These are phyloP conservation scores for Cylindrodendrum hubeiense DNA, from an alignment of 2,329 filamentous ascomycete genomes.

Conservation along the genomic window DNA sequence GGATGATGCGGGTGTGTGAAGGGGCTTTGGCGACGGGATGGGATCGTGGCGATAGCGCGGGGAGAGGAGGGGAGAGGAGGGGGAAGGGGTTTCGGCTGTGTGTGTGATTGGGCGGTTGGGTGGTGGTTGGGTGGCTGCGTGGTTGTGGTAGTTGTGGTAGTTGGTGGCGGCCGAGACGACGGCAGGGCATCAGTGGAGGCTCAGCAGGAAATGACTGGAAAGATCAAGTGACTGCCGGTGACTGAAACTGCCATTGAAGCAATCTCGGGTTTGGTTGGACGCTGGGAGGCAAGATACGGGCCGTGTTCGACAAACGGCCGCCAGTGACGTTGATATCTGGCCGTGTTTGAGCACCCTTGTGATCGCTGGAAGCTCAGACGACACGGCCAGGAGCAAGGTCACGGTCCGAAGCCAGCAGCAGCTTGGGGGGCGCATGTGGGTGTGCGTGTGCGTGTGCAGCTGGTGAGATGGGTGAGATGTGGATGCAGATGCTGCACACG, in stretches of 20 bases:
- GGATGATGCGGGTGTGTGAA: slow-evolving; percentile 13
- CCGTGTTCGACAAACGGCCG: slow-evolving; percentile 3
- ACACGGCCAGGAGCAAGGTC: background rate
- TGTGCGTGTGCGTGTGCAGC: slow-evolving; percentile 3
- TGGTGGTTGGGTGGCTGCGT: too few relatives aligned
- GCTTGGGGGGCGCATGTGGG: slow-evolving; percentile 1
- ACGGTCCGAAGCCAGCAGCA: background rate
- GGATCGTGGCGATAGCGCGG: slow-evolving; percentile 21
- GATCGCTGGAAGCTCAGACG: background rate
- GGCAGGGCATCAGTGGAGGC: slow-evolving; percentile 7
- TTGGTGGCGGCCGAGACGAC: slow-evolving; percentile 16
- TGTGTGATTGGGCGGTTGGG: slow-evolving; percentile 9
- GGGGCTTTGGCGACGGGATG: slow-evolving; percentile 16
- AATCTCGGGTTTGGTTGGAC: slow-evolving; percentile 5
- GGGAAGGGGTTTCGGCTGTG: background rate
- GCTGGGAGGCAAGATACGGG: background rate
- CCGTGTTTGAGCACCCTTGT: slow-evolving; percentile 3
- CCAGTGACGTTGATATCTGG: background rate
- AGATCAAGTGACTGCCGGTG: slow-evolving; percentile 20
- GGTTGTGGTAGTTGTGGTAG: too few relatives aligned
- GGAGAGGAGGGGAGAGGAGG: background rate
- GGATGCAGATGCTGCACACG: slow-evolving; percentile 3
- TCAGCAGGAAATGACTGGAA: slow-evolving; percentile 13
- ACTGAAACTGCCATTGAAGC: background rate
- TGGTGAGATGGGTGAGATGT: slow-evolving; percentile 13